Percentiles rank a stretch among this genome's conserved stretches.
Conservation (phyloP, 352 stramenopile species). For the Globisporangium takayamanum region DNA sequence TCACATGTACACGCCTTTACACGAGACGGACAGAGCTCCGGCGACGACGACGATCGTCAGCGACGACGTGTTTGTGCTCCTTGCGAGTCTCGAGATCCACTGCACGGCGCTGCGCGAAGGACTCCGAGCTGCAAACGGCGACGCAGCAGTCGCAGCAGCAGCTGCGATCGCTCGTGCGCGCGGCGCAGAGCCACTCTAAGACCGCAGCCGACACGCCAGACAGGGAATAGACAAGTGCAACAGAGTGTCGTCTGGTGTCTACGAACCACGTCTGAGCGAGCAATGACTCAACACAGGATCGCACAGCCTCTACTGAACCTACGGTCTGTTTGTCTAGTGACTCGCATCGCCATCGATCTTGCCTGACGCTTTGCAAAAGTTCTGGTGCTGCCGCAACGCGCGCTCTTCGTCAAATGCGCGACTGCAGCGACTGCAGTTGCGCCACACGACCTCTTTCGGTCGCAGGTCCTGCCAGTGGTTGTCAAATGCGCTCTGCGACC, state of each 20-base stretch:
- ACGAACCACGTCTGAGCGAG: too few relatives aligned
- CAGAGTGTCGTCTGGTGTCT: too few relatives aligned
- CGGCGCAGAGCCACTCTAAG: constrained; percentile 9
- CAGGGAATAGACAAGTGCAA: too few relatives aligned
- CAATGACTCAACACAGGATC: too few relatives aligned
- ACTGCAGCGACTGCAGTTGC: constrained; percentile 35
- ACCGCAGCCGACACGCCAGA: too few relatives aligned
- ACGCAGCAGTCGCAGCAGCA: constrained; percentile 5
- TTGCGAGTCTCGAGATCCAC: constrained; percentile 69
- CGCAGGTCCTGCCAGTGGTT: constrained; percentile 36
- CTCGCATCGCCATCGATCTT: constrained; percentile 6
- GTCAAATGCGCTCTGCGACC: constrained; percentile 20
- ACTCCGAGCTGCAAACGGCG: constrained; percentile 15
- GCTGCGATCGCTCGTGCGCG: constrained; percentile 16
- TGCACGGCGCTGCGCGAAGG: constrained; percentile 48
- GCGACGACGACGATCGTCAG: background rate
- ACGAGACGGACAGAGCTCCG: background rate
- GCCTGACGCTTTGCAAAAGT: constrained; percentile 38
- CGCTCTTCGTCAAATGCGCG: constrained; percentile 64
- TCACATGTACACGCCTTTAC: background rate
- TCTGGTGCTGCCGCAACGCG: constrained; percentile 68
- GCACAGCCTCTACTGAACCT: background rate
- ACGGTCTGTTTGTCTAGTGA: constrained; percentile 8
- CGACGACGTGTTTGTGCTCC: constrained; percentile 51
- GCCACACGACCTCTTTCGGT: constrained; percentile 15